Percentiles rank a stretch among this genome's conserved stretches.
These are phyloP conservation scores for Cordyceps fumosorosea DNA, from an alignment of 2,329 filamentous ascomycete genomes.

Conservation along the genomic window DNA sequence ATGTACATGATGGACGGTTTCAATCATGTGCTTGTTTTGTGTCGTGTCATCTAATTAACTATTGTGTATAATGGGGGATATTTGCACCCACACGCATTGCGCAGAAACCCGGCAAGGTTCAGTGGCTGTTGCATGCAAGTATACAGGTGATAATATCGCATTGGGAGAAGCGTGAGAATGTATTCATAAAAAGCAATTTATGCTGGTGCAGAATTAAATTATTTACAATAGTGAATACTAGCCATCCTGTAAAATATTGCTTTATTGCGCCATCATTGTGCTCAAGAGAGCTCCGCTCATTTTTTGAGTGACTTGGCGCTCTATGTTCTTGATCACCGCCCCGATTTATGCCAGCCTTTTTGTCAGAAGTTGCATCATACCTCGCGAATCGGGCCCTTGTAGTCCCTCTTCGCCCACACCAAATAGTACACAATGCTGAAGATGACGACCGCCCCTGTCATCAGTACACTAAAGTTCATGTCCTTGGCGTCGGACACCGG, in stretches of 20 bases:
- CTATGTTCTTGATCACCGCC: not conserved
- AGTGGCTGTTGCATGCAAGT: no score
- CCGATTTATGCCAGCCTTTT: not conserved
- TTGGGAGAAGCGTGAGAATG: not conserved
- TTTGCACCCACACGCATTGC: no score
- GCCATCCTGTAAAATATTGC: not conserved
- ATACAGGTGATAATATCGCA: no score
- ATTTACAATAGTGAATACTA: not conserved
- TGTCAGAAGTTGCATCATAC: not conserved
- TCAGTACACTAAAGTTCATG: slow-evolving; percentile 43
- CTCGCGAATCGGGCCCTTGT: slow-evolving; percentile 35
- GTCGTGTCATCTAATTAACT: not conserved
- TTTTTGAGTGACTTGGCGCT: not conserved
- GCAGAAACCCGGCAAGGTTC: no score
- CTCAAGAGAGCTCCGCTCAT: not conserved
- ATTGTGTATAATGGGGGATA: no score
- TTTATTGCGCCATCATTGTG: not conserved
- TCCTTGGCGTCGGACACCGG: slow-evolving; percentile 25
- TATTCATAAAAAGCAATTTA: not conserved
- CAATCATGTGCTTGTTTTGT: not conserved
- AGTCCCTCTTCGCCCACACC: slow-evolving; percentile 33
- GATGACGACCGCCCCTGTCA: slow-evolving; percentile 34
- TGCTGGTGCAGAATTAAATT: not conserved
- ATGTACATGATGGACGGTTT: not conserved
- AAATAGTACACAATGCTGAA: slow-evolving; percentile 43